Percentiles rank a stretch among this genome's conserved stretches.
phyloP scores from a whole-genome alignment of 352 stramenopile genomes.

The Phytophthora citricola region DNA sequence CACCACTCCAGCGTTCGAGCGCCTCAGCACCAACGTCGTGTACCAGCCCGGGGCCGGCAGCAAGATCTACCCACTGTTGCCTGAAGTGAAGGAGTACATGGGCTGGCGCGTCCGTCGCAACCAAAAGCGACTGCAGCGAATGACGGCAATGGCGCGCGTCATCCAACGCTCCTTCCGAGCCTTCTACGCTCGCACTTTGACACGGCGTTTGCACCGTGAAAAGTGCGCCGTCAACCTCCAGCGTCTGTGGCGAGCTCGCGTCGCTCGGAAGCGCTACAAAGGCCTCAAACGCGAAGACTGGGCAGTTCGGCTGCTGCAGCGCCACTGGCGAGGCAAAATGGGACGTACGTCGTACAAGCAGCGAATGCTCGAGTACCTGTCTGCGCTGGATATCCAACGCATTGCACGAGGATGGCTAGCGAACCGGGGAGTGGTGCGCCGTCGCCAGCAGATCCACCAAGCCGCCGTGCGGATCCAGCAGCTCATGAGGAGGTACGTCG shows the following conservation, averaged over 20 bases:
- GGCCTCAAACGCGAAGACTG: conserved; percentile 88
- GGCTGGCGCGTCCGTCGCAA: conserved; percentile 94
- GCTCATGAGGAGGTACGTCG: conserved; percentile 70
- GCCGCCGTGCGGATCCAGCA: conserved; percentile 85
- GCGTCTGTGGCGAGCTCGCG: conserved; percentile 84
- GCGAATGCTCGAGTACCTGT: conserved; percentile 73
- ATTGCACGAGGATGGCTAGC: conserved; percentile 86
- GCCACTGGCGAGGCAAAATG: conserved; percentile 91
- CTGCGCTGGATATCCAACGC: conserved; percentile 88
- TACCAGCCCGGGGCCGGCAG: conserved; percentile 85
- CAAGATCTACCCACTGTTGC: conserved; percentile 88
- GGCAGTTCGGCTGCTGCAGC: conserved; percentile 92
- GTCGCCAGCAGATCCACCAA: conserved; percentile 57
- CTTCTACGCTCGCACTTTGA: conserved; percentile 88
- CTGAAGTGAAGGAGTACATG: conserved; percentile 97
- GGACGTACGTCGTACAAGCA: conserved; percentile 84
- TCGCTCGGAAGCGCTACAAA: conserved; percentile 78
- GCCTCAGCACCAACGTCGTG: conserved; percentile 84
- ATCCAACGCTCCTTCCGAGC: conserved; percentile 93
- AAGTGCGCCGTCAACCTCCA: conserved; percentile 89
- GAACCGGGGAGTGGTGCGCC: conserved; percentile 52
- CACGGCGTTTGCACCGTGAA: conserved; percentile 72
- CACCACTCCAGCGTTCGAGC: conserved; percentile 85
- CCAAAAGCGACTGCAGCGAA: conserved; percentile 90
- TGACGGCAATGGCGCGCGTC: conserved; percentile 80